These are phyloP conservation scores for Priceomyces fermenticarens DNA, from an alignment of 805 yeast genomes.

Conservation along the genomic window DNA sequence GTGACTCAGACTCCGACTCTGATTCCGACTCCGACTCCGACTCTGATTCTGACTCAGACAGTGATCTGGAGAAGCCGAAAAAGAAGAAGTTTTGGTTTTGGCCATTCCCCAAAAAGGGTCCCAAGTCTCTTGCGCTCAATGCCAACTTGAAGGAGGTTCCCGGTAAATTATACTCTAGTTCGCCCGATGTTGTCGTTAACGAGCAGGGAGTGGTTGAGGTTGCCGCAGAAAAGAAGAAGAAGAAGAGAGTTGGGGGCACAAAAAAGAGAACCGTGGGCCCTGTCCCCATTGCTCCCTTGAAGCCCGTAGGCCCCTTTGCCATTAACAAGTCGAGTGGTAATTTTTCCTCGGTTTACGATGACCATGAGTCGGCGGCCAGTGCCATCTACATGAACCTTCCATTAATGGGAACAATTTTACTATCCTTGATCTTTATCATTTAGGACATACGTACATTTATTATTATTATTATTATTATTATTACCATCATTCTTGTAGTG, in stretches of 20 bases:
- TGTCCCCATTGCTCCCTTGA: neutral
- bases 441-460: no score
- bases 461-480: neutral
- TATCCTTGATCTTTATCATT: no score
- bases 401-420: no score
- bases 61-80: slow-evolving; percentile 4
- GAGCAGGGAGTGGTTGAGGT: neutral
- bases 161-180: no score
- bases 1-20: no score
- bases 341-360: neutral
- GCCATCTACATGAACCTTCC: neutral
- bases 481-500: slow-evolving; percentile 52
- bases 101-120: slow-evolving; percentile 8
- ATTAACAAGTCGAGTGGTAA: neutral
- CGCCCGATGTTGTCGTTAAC: neutral
- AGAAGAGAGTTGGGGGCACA: slow-evolving; percentile 2
- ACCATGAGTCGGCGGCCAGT: neutral
- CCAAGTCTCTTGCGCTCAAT: no score
- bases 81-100: slow-evolving; percentile 17
- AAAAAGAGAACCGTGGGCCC: slow-evolving; percentile 3
- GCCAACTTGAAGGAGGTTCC: no score
- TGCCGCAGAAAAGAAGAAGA: neutral
- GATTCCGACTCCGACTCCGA: neutral
- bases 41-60: neutral
- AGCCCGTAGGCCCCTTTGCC: neutral